A percentile compares a stretch with the other conserved stretches of the same genome.
Evolutionary conservation across 805 yeast species (phyloP).

Genomic region (Starmerella potacharoeniae): DNA sequence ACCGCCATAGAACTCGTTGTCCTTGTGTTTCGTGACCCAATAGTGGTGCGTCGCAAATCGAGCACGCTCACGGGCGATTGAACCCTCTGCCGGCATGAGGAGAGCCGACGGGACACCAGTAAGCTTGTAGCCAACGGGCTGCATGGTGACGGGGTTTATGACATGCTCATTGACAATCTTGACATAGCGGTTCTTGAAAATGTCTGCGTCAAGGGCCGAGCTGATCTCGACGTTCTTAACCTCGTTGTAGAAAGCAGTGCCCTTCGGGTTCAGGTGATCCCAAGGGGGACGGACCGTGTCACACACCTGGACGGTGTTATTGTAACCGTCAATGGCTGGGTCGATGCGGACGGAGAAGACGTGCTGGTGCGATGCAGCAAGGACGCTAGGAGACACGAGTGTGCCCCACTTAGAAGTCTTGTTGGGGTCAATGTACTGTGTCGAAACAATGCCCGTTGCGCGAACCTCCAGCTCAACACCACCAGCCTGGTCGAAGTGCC

Average conservation of each 20-base stretch:
- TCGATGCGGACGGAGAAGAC: constrained; percentile 68
- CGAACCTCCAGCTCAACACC: constrained; percentile 66
- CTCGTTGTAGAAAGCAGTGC: constrained; percentile 57
- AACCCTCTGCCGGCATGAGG: constrained; percentile 53
- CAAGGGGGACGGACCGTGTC: constrained; percentile 53
- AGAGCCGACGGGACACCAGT: constrained; percentile 65
- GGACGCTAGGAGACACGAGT: constrained; percentile 63
- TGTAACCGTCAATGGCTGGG: constrained; percentile 71
- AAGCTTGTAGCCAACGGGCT: constrained; percentile 68
- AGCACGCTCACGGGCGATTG: constrained; percentile 61
- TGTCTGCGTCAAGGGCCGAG: constrained; percentile 61
- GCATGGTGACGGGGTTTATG: constrained; percentile 56
- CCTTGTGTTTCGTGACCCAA: constrained; percentile 71
- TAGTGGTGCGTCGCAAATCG: constrained; percentile 62
- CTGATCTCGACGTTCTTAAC: constrained; percentile 56
- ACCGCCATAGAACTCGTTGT: constrained; percentile 62
- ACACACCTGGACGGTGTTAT: constrained; percentile 61
- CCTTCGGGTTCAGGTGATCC: constrained; percentile 49
- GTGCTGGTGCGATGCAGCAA: constrained; percentile 81
- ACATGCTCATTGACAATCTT: constrained; percentile 64
- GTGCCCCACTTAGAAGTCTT: constrained; percentile 62
- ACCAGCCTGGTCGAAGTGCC: constrained; percentile 68
- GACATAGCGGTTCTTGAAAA: constrained; percentile 60
- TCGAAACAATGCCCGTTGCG: constrained; percentile 77
- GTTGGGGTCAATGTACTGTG: constrained; percentile 69